These are phyloP conservation scores for Coniochaeta sp. DNA, from an alignment of 2,329 filamentous ascomycete species.

Conservation along the genomic window DNA sequence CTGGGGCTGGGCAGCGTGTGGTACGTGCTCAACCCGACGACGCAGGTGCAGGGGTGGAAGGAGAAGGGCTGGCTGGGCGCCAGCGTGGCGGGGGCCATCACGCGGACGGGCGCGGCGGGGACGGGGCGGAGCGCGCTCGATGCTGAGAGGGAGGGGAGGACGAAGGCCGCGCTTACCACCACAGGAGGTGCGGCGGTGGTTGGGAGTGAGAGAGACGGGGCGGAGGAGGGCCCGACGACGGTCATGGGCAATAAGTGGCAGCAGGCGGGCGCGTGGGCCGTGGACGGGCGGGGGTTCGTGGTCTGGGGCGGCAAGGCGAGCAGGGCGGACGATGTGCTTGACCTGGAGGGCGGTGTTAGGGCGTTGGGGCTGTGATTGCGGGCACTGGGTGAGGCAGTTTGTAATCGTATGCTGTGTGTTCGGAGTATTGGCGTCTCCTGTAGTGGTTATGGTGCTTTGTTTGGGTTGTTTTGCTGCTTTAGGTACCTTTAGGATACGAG, in stretches of 20 bases:
- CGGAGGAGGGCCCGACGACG: constrained; percentile 28
- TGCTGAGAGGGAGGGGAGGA: constrained; percentile 20
- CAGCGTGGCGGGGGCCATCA: constrained; percentile 39
- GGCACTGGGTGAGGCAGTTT: not conserved
- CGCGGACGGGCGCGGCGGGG: constrained; percentile 25
- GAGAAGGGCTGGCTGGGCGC: constrained; percentile 48
- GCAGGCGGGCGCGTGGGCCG: constrained; percentile 42
- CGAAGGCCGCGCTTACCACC: not conserved
- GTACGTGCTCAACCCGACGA: constrained; percentile 46
- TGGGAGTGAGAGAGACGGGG: constrained; percentile 19
- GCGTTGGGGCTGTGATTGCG: constrained; percentile 22
- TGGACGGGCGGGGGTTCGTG: constrained; percentile 41
- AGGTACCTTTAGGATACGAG: too few relatives aligned
- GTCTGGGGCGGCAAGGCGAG: constrained; percentile 42
- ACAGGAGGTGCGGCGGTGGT: constrained; percentile 4
- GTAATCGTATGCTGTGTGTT: not conserved
- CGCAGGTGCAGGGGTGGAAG: constrained; percentile 44
- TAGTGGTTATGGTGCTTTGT: too few relatives aligned
- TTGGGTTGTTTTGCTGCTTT: too few relatives aligned
- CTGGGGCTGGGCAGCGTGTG: constrained; percentile 42
- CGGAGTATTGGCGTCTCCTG: too few relatives aligned
- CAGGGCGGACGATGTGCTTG: constrained; percentile 42
- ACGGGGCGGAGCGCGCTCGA: constrained; percentile 20
- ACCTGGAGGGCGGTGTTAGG: constrained; percentile 40
- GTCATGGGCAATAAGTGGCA: constrained; percentile 51